A percentile compares a stretch with the other conserved stretches of the same genome.
These are phyloP conservation scores for Leishmania aethiopica DNA, from an alignment of 208 protist species.

Conservation along the genomic window DNA sequence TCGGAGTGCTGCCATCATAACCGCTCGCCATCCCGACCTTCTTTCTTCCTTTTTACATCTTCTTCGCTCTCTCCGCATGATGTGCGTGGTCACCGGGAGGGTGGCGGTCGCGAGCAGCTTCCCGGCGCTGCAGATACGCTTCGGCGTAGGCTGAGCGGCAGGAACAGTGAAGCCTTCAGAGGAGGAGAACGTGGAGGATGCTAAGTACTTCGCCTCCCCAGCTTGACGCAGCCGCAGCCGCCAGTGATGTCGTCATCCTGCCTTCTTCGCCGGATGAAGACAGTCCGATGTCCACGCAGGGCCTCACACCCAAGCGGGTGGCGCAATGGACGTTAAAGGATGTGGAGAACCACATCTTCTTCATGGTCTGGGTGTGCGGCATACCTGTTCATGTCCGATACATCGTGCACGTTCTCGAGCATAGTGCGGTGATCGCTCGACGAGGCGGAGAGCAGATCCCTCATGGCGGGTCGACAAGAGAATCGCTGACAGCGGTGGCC, in stretches of 20 bases:
- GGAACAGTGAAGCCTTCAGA: not conserved
- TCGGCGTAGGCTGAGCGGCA: not conserved
- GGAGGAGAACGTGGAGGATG: not conserved
- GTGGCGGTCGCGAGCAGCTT: not conserved
- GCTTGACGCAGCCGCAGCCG: not conserved
- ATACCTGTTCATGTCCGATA: conserved; percentile 66
- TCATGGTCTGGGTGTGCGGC: conserved; percentile 69
- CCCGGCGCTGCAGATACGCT: not conserved
- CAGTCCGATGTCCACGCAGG: not conserved
- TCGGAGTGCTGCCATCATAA: not conserved
- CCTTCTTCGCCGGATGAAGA: not conserved
- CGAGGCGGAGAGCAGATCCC: not conserved
- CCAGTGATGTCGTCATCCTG: not conserved
- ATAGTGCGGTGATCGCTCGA: conserved; percentile 11
- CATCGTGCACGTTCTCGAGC: conserved; percentile 46
- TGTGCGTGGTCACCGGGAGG: too few relatives aligned
- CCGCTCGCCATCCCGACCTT: not conserved
- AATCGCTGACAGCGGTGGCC: conserved; percentile 7
- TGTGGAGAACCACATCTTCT: conserved; percentile 57
- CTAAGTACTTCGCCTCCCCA: not conserved
- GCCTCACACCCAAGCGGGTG: conserved; percentile 1
- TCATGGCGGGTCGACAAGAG: not conserved
- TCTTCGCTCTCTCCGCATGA: not conserved
- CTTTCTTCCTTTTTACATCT: not conserved
- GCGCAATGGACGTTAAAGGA: conserved; percentile 38